Base-by-base conservation (phyloP, 2,329 filamentous ascomycete species). In the Lomentospora prolificans region DNA sequence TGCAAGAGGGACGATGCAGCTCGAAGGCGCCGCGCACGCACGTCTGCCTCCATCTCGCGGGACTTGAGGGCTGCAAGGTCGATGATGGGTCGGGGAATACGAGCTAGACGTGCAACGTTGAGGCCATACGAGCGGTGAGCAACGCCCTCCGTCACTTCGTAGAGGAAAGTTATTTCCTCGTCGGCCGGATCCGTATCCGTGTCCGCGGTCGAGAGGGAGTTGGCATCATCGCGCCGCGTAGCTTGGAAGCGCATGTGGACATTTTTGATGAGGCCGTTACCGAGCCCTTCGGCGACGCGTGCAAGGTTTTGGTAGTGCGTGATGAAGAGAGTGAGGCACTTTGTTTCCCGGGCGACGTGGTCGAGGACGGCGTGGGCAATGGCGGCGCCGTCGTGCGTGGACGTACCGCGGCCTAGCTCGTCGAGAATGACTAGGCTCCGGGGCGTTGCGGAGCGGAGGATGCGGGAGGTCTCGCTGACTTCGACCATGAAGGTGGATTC, bases 401-500 rank as follows among this genome's bases (percentile, higher is more conserved):
- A 90, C 0, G 94, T 99, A 53, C 94, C 94, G 55, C 94, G 82
- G 31, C 94, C 94, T 2, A 99, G 79, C 74, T 99, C 94, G 71
- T 99, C 94, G 4, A 99, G 82, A 48, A 99, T 90, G 59, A 99
- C 87, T 5, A 99, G 79, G 48, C 84, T 89, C 50, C 89, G 83
- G 1, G 88, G 84, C 0, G 90, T 94, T 0, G 92, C 94, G 64
- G 89, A 82, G 65, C 94, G 92, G 24, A 99, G 78, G 62, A 99
- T 96, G 58, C 90, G 85, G 1, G 87, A 85, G 1, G 94, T 97
- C 70, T 99, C 94, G 33, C 86, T 90, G 2, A 99, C 81, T 67
- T 99, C 94, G 55, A 99, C 91, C 90, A 97, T 96, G 73, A 99
- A 99, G 10, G 94, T 99, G 24, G 84, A 89, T 71, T 99, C 94